Evolutionary conservation across 345 rosid species (phyloP).

Genomic region (Syzygium grande): DNA sequence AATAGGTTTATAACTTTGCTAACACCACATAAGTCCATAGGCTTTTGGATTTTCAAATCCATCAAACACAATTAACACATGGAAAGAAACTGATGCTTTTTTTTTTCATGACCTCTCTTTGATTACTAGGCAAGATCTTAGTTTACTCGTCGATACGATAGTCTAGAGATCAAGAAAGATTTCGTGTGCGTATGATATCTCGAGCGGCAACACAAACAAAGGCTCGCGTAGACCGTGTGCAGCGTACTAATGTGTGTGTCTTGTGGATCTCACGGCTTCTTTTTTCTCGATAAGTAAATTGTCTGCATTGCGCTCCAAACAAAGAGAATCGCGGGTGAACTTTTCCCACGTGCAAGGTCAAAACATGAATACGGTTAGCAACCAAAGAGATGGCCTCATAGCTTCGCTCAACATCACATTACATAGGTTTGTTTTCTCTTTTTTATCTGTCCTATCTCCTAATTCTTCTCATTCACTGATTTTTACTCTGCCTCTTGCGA

Average conservation of each 20-base stretch:
- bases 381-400: not conserved
- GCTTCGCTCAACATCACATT: not conserved
- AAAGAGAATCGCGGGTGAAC: not conserved
- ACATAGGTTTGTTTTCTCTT: too few relatives aligned
- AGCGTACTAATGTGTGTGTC: not conserved
- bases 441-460: too few relatives aligned
- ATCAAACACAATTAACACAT: not conserved
- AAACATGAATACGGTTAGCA: not conserved
- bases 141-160: not conserved
- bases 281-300: not conserved
- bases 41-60: not conserved
- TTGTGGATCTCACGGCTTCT: not conserved
- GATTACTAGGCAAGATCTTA: not conserved
- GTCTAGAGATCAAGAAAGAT: not conserved
- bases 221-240: not conserved
- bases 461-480: too few relatives aligned
- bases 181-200: not conserved
- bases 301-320: not conserved
- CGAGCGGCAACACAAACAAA: not conserved
- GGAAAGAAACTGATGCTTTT: not conserved
- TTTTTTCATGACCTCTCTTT: not conserved
- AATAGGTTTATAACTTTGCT: too few relatives aligned
- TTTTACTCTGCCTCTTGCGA: too few relatives aligned
- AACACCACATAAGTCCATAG: not conserved
- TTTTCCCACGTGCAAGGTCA: not conserved